Base-by-base conservation (phyloP, 345 rosid species). In the Excoecaria agallocha region DNA sequence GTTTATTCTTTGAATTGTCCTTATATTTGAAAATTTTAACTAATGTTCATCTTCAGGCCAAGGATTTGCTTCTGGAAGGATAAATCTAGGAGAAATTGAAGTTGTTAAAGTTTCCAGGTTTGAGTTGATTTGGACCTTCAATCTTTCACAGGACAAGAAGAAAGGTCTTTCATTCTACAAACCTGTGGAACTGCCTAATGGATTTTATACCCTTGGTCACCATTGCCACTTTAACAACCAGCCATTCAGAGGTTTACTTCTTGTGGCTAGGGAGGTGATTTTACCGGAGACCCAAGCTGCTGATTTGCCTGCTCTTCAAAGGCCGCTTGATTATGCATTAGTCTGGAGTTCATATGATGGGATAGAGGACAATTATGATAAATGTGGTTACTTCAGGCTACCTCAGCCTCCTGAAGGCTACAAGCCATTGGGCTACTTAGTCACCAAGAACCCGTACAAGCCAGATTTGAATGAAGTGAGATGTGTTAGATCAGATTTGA, bases 321-420 rank as follows among this genome's bases (percentile, higher is more conserved):
- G 81, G 80, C 98, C 98, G 19, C 59, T 87, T 43, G 97, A 86
- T 79, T 89, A 77, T 76, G 75, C 72, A 4, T 84, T 82, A 74
- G 77, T 92, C 73, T 94, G 98, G 98, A 84, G 93, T 82, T 82
- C 87, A 30, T 81, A 84, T 68, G 89, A 84, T n/a, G 85, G 85
- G 20, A 75, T 77, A 1, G 82, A 83, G 58, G 83, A 79, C 58
- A 74, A 45, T 46, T 68, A 56, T 46, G 73, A 59, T 49, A 84
- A 78, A 11, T 54, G 78, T 63, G 93, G 91, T 76, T 91, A 84
- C 85, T 87, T 94, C 85, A 89, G 97, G 98, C 68, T 87, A 51
- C 98, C 97, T 3, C 81, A 81, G 82, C 84, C 97, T 38, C 96
- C 97, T 13, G 81, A 88, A 70, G 96, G 91, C 49, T 91, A 90